These are phyloP conservation scores for Saxophila tyrrhenica DNA, from an alignment of 495 filamentous ascomycete species.

Conservation along the genomic window DNA sequence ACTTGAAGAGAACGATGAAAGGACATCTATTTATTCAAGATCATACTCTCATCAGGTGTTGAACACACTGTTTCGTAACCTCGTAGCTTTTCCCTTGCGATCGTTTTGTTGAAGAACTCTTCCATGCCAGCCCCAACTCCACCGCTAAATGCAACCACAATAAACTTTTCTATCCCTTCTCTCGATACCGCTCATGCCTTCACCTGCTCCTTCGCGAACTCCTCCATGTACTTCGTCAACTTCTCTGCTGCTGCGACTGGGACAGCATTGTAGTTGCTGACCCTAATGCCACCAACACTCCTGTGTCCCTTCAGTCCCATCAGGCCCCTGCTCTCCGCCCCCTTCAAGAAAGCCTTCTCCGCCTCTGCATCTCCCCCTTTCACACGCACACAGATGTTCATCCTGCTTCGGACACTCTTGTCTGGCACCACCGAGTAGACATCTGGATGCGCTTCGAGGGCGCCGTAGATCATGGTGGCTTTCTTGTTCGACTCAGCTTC, in stretches of 20 bases:
- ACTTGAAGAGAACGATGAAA: no score
- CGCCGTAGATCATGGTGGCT: conserved; percentile 59
- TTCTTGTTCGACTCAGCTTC: conserved; percentile 60
- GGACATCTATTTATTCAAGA: no score
- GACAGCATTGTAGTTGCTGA: conserved; percentile 44
- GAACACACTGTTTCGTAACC: background rate
- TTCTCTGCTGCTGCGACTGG: conserved; percentile 26
- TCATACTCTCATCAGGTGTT: background rate
- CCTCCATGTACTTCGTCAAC: conserved; percentile 28
- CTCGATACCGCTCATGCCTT: background rate
- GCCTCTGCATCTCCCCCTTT: conserved; percentile 47
- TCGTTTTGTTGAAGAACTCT: background rate
- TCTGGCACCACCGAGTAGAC: conserved; percentile 64
- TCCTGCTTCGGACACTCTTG: conserved; percentile 61
- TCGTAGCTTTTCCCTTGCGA: background rate
- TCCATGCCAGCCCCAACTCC: background rate
- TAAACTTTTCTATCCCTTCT: background rate
- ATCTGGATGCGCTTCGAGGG: conserved; percentile 57
- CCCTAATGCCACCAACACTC: conserved; percentile 61
- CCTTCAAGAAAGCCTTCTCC: conserved; percentile 69
- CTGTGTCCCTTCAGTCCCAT: conserved; percentile 72
- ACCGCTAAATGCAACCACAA: background rate
- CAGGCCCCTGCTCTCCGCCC: conserved; percentile 50
- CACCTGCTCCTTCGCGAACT: conserved; percentile 24
- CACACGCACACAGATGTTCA: conserved; percentile 88